Evolutionary conservation across 2,329 filamentous ascomycete species (phyloP), one percentile per base, ranked within the genome.

Genomic region (Cercospora beticola): DNA sequence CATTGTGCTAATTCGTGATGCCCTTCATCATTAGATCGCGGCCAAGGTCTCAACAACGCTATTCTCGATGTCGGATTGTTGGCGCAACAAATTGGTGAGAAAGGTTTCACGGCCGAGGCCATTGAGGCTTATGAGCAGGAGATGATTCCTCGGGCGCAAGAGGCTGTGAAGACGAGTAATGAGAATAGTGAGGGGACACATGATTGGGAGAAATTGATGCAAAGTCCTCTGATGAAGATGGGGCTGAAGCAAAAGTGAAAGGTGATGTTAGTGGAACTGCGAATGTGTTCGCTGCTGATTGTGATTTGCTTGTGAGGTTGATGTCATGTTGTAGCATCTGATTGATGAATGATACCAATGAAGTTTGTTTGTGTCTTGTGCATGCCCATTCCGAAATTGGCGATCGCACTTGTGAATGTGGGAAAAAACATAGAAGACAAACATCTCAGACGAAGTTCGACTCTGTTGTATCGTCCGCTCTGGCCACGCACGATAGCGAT

Each of bases 41-140:
- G 82, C 0, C 83, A 84, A 71, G 82, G 82, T 7, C 78, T 82
- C 40, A 82, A 84, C 67, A 80, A 83, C 69, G 71, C 71, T 31
- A 80, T 84, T 52, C 74, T 74, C 0, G 82, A 84, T 64, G 81
- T 78, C 10, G 72, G 76, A 4, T 54, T 66, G 9, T 62, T 72
- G 43, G 70, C 70, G 16, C 62, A 68, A 43, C 68, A 70, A 30
- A 31, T 70, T 31, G 59, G 61, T 14, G 60, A 68, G 43, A 64
- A 66, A 16, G 70, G 61, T 8, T 49, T 68, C 12, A 66, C 58
- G 7, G 40, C 58, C 3, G 64, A 62, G 16, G 70, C 68, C 10
- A 31, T 72, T 31, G 63, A 57, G 9, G 62, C 36, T 3, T 72
- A 72, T 56, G 70, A 72, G 63, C 21, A 30, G 28, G 68, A 72